Conservation (phyloP, 1,284 basidiomycete species). For the Moniliophthora roreri region DNA sequence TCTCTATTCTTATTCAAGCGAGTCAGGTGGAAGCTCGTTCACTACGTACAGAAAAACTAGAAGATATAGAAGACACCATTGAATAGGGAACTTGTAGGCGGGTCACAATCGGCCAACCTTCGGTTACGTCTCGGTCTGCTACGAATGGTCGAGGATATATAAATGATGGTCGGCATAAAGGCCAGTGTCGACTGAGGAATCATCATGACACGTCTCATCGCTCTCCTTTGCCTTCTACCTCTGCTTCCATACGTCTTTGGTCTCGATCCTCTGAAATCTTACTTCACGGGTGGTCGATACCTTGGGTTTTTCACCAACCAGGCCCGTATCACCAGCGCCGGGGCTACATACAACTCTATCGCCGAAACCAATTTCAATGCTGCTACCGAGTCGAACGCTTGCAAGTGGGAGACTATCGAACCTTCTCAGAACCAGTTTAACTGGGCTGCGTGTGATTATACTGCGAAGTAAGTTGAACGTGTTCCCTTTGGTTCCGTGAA, state of each 20-base stretch:
- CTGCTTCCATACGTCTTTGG: slow-evolving; percentile 1
- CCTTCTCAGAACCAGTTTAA: background rate
- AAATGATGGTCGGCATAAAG: background rate
- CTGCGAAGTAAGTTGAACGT: slow-evolving; percentile 1
- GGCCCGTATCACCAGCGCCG: slow-evolving; percentile 4
- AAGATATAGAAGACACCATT: no score
- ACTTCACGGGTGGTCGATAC: slow-evolving; percentile 5
- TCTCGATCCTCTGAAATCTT: slow-evolving; percentile 61
- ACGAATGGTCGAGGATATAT: background rate
- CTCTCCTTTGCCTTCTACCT: background rate
- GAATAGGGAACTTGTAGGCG: no score
- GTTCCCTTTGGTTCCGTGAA: background rate
- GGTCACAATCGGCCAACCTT: background rate
- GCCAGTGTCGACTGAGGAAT: background rate
- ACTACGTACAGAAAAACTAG: no score
- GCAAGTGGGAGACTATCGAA: slow-evolving; percentile 5
- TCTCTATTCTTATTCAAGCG: no score
- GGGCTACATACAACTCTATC: slow-evolving; percentile 13
- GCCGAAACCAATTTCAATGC: slow-evolving; percentile 15
- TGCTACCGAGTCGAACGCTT: slow-evolving; percentile 4
- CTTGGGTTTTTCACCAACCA: slow-evolving; percentile 2
- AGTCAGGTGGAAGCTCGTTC: no score
- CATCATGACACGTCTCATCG: background rate
- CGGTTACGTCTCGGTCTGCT: background rate
- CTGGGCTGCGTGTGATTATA: background rate